Base-by-base conservation (phyloP, 495 filamentous ascomycete species). In the Hyaloscypha hepaticicola region DNA sequence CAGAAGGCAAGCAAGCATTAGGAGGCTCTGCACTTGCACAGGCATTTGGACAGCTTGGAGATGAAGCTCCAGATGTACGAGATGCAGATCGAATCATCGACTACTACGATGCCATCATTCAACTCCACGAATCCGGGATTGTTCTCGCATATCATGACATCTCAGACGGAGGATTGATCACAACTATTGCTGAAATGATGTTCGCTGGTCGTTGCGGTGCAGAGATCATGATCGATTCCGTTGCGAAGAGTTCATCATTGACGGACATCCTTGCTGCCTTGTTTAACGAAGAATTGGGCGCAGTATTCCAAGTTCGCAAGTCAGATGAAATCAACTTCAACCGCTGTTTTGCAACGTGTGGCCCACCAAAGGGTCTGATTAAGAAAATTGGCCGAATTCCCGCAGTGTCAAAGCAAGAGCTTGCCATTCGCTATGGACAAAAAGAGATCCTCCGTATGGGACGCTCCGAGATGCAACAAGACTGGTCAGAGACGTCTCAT, bases 261-360 rank as follows among this genome's bases (percentile, higher is more conserved):
- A 74, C 79, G 14, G 84, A 90, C 70, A 72, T 96, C 55, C 76
- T 96, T 3, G 85, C 89, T 59, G 83, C 89, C 1, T 83, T 99
- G 6, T 98, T 99, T 82, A 96, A 91, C 71, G 96, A 98, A 73
- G 95, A 98, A 75, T 84, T 99, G n/a, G 94, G 94, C 62, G 95
- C 93, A 21, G 90, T 99, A 33, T 98, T 98, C 84, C 94, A 99
- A 72, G 88, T 98, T 38, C 87, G 90, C 51, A 90, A 89, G 75
- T 83, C 85, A 24, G 87, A 97, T 67, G 90, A 96, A 71, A 89
- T 82, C 45, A 83, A 90, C 50, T 97, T 99, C 82, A 88, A 88
- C 63, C 82, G 88, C 53, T 94, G 91, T 78, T 98, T 99, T 74
- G 92, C 93, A 55, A 96, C 90, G 34, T 95, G 91, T 72, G 94